phyloP scores from a whole-genome alignment of 345 rosid species.

The Linum tenue region DNA sequence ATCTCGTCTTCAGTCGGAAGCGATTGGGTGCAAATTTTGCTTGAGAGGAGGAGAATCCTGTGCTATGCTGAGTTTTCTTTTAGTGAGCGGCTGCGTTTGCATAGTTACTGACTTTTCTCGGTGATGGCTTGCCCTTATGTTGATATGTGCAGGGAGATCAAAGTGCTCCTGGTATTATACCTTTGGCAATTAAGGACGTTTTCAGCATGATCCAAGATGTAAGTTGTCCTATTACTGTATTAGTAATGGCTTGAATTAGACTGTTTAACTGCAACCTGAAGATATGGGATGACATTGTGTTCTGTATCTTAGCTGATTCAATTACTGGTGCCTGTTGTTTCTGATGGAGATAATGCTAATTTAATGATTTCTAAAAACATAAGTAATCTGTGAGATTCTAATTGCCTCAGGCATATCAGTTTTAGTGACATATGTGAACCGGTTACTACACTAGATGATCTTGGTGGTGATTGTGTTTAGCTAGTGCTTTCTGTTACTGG shows the following conservation, averaged over 20 bases:
- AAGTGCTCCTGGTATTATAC: slow-evolving; percentile 88
- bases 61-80: not conserved
- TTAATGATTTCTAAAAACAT: not conserved
- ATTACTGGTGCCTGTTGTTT: not conserved
- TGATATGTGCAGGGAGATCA: slow-evolving; percentile 81
- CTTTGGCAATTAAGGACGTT: slow-evolving; percentile 95
- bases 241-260: not conserved
- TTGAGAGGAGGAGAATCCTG: not conserved
- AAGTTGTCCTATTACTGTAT: slow-evolving; percentile 24
- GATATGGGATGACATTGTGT: not conserved
- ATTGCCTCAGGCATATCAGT: not conserved
- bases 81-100: not conserved
- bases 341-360: not conserved
- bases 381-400: not conserved
- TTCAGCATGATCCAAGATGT: slow-evolving; percentile 98
- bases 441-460: not conserved
- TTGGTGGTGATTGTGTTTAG: not conserved
- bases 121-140: not conserved
- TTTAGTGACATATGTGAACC: not conserved
- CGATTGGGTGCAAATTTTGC: not conserved
- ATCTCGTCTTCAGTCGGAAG: not conserved
- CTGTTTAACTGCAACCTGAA: not conserved
- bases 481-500: not conserved
- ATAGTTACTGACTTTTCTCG: not conserved
- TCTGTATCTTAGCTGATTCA: not conserved